Evolutionary conservation across 1,284 basidiomycete genomes (phyloP), one percentile per base, ranked within the genome.

Genomic region (Caloboletus firmus): DNA sequence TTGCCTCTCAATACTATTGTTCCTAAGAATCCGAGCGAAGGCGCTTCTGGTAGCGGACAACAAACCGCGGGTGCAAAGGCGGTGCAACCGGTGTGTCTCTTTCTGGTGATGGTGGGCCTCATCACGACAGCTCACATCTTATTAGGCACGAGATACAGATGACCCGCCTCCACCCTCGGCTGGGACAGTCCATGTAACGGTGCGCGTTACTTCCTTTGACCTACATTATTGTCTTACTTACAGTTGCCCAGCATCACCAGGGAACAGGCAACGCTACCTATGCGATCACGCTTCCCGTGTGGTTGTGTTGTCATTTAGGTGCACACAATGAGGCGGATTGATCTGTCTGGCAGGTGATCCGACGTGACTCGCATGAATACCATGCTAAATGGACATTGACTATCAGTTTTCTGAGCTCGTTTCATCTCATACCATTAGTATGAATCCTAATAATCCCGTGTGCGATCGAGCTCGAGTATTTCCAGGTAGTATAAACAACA

Each of bases 71-170:
- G n/a, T 17, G 2, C 20, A 22, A 37, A 5, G 1, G 13, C 5
- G 11, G 5, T 15, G 0, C 10, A 4, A 2, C 0, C 4, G 2
- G 30, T 40, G 2, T 7, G 44, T n/a, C 3, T 3, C 11, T 40
- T 17, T 22, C 10, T 3, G 12, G 13, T 2, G 12, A 36, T 5
- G 22, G 20, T 41, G 2, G 5, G 24, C 2, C 5, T 35, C 3
- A 2, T 39, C 13, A 39, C 4, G 13, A 11, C 5, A 6, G 9
- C 18, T 22, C 30, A 45, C 20, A 9, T 39, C 15, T 13, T 11
- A 2, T 17, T 22, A 45, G 43, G 6, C 30, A 0, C 28, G 40
- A 13, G 13, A 22, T 11, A 15, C 5, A 1, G 22, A 7, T 3
- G 1, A 39, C 12, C 9, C 9, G 17, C 11, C n/a, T 45, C 18